These are phyloP conservation scores for Brasilioporus rufonigricans DNA, from an alignment of 768 basidiomycete genomes.

Conservation along the genomic window DNA sequence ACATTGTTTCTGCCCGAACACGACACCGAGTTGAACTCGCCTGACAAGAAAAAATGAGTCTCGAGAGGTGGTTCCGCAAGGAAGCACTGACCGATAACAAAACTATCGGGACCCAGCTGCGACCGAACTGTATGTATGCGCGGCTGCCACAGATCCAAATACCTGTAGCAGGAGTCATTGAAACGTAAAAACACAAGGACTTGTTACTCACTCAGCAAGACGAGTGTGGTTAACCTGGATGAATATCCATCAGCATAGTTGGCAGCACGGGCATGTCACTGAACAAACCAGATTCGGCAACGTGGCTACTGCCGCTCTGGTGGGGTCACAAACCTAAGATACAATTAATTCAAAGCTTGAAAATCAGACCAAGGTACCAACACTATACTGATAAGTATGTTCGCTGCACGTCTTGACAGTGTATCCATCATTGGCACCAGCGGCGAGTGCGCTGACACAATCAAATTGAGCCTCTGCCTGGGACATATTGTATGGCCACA, in stretches of 20 bases:
- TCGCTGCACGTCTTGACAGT: constrained; percentile 51
- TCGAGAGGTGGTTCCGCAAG: background rate
- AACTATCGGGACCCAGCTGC: constrained; percentile 46
- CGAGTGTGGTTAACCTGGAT: constrained; percentile 52
- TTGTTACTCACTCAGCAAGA: constrained; percentile 39
- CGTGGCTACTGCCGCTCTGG: constrained; percentile 44
- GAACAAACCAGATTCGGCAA: constrained; percentile 45
- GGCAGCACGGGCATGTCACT: background rate
- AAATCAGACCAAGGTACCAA: constrained; percentile 22
- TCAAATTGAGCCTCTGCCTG: constrained; percentile 37
- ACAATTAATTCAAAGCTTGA: constrained; percentile 40
- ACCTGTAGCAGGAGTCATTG: constrained; percentile 30
- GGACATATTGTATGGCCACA: constrained; percentile 48
- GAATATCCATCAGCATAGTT: background rate
- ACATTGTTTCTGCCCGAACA: constrained; percentile 44
- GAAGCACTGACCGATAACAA: constrained; percentile 40
- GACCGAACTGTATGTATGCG: constrained; percentile 46
- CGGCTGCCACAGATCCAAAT: constrained; percentile 56
- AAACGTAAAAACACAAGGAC: background rate
- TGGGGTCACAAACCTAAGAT: constrained; percentile 9
- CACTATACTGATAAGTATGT: constrained; percentile 55
- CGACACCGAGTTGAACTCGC: constrained; percentile 56
- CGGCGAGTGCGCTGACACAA: constrained; percentile 48
- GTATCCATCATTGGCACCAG: constrained; percentile 40
- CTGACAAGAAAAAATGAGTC: constrained; percentile 23